Percentiles rank a stretch among this genome's conserved stretches.
Evolutionary conservation across 1,284 basidiomycete genomes (phyloP).

Genomic region (Moniliophthora roreri): DNA sequence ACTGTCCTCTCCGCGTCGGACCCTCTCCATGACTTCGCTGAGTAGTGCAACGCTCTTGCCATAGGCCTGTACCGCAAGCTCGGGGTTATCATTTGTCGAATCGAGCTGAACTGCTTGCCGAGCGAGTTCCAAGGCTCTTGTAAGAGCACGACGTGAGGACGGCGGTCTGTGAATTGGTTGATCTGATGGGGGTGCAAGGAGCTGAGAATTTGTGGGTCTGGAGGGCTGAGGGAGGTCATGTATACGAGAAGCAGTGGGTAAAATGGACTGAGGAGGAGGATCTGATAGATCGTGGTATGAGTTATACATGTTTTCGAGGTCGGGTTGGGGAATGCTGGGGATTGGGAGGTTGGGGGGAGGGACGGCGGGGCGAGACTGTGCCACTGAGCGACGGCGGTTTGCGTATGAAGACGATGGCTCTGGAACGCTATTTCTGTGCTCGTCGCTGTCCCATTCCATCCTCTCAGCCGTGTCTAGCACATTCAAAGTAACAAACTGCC

Average conservation of each 20-base stretch:
- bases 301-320: constrained; percentile 47
- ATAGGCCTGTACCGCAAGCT: constrained; percentile 79
- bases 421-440: constrained; percentile 1
- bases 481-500: too few relatives aligned
- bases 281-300: constrained; percentile 56
- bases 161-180: constrained; percentile 47
- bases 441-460: constrained; percentile 10
- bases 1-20: constrained; percentile 78
- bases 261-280: constrained; percentile 51
- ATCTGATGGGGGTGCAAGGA: constrained; percentile 26
- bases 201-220: constrained; percentile 34
- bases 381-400: constrained; percentile 64
- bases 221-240: constrained; percentile 36
- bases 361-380: constrained; percentile 59
- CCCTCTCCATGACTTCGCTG: constrained; percentile 85
- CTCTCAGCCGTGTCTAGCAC: constrained; percentile 4
- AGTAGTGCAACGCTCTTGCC: constrained; percentile 78
- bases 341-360: constrained; percentile 78
- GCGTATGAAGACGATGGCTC: constrained; percentile 32
- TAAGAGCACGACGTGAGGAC: constrained; percentile 77
- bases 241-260: constrained; percentile 37
- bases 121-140: constrained; percentile 77
- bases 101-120: constrained; percentile 81
- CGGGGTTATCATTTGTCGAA: constrained; percentile 78
- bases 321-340: constrained; percentile 50